A percentile compares a stretch with the other conserved stretches of the same genome.
Evolutionary conservation across 2,329 filamentous ascomycete species (phyloP).

Genomic region (Macrophomina tecta): DNA sequence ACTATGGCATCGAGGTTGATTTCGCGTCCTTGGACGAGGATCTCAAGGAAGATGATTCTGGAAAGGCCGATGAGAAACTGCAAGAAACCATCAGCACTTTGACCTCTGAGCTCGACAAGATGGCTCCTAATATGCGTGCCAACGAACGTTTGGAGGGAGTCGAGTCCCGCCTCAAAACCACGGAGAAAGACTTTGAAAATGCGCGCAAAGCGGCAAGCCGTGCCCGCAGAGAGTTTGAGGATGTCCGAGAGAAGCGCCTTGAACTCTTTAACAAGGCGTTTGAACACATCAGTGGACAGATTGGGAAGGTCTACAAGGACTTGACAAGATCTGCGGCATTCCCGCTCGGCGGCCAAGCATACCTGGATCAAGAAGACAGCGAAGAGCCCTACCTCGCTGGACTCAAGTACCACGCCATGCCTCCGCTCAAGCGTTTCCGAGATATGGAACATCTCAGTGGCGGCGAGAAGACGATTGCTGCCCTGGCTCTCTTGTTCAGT

Average conservation of each 20-base stretch:
- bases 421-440: slow-evolving; percentile 94
- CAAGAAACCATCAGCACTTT: slow-evolving; percentile 78
- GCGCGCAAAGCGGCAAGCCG: slow-evolving; percentile 75
- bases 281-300: slow-evolving; percentile 92
- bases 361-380: slow-evolving; percentile 94
- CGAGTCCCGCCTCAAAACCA: slow-evolving; percentile 79
- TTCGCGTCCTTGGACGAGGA: slow-evolving; percentile 84
- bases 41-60: slow-evolving; percentile 74
- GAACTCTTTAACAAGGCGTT: slow-evolving; percentile 97
- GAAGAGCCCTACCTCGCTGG: slow-evolving; percentile 94
- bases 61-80: slow-evolving; percentile 75
- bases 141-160: slow-evolving; percentile 89
- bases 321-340: slow-evolving; percentile 90
- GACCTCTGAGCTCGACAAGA: slow-evolving; percentile 82
- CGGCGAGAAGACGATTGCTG: slow-evolving; percentile 98
- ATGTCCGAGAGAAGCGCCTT: slow-evolving; percentile 79
- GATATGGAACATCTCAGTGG: slow-evolving; percentile 99
- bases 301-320: slow-evolving; percentile 91
- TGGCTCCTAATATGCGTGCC: slow-evolving; percentile 95
- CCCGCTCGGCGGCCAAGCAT: slow-evolving; percentile 85
- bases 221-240: slow-evolving; percentile 82
- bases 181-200: slow-evolving; percentile 88
- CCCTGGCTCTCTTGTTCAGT: slow-evolving; percentile 92
- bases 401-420: slow-evolving; percentile 99
- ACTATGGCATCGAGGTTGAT: slow-evolving; percentile 90